phyloP scores from a whole-genome alignment of 805 yeast genomes.

The Nadsonia fulvescens region DNA sequence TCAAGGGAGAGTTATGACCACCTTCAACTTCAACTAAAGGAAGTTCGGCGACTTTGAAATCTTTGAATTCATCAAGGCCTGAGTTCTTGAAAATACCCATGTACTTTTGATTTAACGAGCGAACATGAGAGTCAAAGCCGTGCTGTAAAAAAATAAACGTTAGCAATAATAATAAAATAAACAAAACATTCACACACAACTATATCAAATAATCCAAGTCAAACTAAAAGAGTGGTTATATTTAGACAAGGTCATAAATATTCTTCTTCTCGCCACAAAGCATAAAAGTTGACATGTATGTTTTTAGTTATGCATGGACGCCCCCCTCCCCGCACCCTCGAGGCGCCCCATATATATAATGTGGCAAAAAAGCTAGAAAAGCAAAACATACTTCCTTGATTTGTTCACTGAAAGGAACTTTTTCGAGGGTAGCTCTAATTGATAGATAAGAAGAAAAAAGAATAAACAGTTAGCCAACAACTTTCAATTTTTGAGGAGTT shows the following conservation, averaged over 20 bases:
- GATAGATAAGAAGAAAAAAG: slow-evolving; percentile 1
- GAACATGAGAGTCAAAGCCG: slow-evolving; percentile 25
- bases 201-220: slow-evolving; percentile 1
- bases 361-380: background rate
- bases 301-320: no score
- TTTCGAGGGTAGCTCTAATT: slow-evolving; percentile 39
- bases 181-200: background rate
- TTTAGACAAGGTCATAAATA: no score
- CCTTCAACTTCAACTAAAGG: slow-evolving; percentile 18
- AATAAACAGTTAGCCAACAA: background rate
- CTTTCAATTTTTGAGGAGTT: slow-evolving; percentile 1
- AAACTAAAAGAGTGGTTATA: no score
- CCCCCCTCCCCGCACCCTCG: slow-evolving; percentile 1
- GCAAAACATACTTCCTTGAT: slow-evolving; percentile 26
- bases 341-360: background rate
- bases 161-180: background rate
- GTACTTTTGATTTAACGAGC: slow-evolving; percentile 46
- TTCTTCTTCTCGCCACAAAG: no score
- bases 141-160: slow-evolving; percentile 7
- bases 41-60: slow-evolving; percentile 15
- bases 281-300: no score
- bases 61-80: slow-evolving; percentile 4
- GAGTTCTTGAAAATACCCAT: slow-evolving; percentile 25
- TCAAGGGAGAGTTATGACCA: slow-evolving; percentile 65
- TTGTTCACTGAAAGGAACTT: slow-evolving; percentile 38